Percentiles rank a stretch among this genome's conserved stretches.
Conservation (phyloP, 2,329 filamentous ascomycete species). For the Tolypocladium endophyticum region DNA sequence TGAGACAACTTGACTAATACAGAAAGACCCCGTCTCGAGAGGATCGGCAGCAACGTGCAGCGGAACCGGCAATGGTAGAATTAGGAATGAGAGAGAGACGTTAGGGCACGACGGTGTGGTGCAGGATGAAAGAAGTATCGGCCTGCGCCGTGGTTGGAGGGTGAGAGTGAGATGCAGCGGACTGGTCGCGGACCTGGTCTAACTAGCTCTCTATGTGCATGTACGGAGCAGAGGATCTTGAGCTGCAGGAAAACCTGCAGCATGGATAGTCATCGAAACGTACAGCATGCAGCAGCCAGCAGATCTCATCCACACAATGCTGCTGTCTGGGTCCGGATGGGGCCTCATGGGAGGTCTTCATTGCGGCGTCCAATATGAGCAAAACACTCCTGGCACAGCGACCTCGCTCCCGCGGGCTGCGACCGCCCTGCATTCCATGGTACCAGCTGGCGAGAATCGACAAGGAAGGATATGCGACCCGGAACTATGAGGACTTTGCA, state of each 20-base stretch:
- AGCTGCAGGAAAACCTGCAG: neutral
- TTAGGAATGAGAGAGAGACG: neutral
- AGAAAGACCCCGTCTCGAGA: neutral
- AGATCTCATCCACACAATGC: neutral
- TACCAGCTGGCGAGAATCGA: neutral
- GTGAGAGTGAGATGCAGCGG: neutral
- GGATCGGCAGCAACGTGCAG: neutral
- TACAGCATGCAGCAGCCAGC: neutral
- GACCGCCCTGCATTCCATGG: neutral
- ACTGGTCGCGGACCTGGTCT: neutral
- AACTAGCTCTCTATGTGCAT: neutral
- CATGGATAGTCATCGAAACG: too few species aligned
- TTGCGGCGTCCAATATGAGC: neutral
- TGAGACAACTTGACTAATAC: neutral
- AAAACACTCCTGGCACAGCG: neutral
- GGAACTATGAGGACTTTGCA: neutral
- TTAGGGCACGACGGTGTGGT: neutral
- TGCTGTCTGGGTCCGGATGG: neutral
- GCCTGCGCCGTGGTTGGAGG: neutral
- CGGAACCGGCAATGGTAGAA: neutral
- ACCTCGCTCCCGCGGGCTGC: neutral
- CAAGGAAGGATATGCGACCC: neutral
- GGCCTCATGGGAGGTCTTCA: neutral
- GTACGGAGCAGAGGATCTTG: neutral
- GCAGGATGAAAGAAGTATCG: neutral